A percentile compares a stretch with the other conserved stretches of the same genome.
Conservation (phyloP, 2,329 filamentous ascomycete genomes). For the Penicillium janthinellum region DNA sequence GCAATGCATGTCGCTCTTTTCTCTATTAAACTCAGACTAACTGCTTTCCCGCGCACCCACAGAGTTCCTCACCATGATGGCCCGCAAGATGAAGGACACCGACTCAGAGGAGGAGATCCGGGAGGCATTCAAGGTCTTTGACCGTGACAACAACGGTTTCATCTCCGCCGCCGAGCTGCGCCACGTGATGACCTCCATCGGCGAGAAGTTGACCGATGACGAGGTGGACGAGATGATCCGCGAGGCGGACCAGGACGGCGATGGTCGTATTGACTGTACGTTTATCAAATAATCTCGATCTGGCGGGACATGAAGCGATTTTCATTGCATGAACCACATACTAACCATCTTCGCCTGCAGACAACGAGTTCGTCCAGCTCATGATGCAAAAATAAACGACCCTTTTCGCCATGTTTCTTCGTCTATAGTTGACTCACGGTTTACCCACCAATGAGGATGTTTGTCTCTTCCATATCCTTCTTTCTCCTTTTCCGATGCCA, state of each 20-base stretch:
- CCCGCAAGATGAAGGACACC: constrained; percentile 91
- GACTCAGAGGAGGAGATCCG: constrained; percentile 89
- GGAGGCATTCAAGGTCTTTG: constrained; percentile 87
- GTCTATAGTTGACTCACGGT: constrained; percentile 34
- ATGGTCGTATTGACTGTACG: constrained; percentile 86
- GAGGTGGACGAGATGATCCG: constrained; percentile 94
- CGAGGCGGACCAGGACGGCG: constrained; percentile 85
- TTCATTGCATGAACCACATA: background rate
- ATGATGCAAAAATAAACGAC: constrained; percentile 87
- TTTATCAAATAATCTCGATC: constrained; percentile 10
- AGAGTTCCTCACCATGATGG: constrained; percentile 95
- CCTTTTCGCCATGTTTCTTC: constrained; percentile 29
- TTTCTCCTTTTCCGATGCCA: constrained; percentile 27
- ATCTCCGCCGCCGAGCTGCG: constrained; percentile 86
- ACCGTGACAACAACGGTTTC: constrained; percentile 89
- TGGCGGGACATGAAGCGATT: background rate
- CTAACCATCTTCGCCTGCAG: constrained; percentile 50
- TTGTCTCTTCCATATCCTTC: constrained; percentile 18
- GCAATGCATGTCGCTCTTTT: background rate
- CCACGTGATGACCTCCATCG: constrained; percentile 90
- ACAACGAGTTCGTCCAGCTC: constrained; percentile 91
- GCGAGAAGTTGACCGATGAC: constrained; percentile 87
- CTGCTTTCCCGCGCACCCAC: constrained; percentile 10
- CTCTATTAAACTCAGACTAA: background rate
- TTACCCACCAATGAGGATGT: constrained; percentile 26